Conservation (phyloP, 2,329 filamentous ascomycete genomes). For the Thielaviopsis ethacetica region DNA sequence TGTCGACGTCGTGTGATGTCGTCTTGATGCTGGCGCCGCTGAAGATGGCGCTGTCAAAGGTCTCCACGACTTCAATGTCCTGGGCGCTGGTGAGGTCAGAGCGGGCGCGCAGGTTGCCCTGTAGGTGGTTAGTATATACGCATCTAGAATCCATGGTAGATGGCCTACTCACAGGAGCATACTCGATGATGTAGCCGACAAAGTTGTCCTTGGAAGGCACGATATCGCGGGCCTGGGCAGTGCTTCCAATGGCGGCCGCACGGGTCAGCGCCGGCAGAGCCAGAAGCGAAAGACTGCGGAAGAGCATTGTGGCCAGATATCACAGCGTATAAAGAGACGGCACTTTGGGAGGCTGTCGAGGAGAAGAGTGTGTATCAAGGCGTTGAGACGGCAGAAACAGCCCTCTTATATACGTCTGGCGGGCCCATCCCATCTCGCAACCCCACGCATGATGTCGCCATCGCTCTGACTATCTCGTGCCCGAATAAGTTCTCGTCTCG, state of each 20-base stretch:
- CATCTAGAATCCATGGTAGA: background rate
- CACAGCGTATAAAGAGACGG: background rate
- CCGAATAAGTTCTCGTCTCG: too few relatives aligned
- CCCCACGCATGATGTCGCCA: too few relatives aligned
- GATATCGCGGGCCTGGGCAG: background rate
- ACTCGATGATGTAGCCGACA: constrained; percentile 2
- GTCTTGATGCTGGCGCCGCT: constrained; percentile 21
- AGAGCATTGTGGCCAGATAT: background rate
- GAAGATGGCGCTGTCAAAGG: constrained; percentile 19
- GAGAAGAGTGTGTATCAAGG: too few relatives aligned
- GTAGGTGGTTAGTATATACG: background rate
- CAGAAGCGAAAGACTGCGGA: background rate
- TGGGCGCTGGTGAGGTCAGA: background rate
- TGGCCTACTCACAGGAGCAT: background rate
- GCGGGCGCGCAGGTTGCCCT: background rate
- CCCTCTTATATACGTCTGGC: too few relatives aligned
- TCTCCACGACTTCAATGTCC: background rate
- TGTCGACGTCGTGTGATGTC: constrained; percentile 19
- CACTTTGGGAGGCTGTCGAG: background rate
- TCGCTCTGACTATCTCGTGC: too few relatives aligned
- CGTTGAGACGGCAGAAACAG: too few relatives aligned
- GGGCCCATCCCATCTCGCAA: too few relatives aligned
- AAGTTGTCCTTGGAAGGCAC: background rate
- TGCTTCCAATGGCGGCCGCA: background rate
- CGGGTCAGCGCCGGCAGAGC: background rate